Base-by-base conservation (phyloP, 768 basidiomycete genomes). In the Lentinula sp. region DNA sequence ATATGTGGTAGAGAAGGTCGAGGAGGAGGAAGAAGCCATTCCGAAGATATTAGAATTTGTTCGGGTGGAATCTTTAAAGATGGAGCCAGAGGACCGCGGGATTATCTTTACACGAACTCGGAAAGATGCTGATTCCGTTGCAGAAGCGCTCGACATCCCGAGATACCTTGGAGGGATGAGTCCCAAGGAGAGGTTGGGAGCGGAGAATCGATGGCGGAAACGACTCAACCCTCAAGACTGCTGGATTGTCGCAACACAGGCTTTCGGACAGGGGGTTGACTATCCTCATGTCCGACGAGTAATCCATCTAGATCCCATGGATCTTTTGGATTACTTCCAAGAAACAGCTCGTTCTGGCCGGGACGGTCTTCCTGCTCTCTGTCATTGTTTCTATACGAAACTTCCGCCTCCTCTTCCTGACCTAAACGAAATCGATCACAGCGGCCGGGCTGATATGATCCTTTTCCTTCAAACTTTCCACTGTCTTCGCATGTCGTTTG, bases 181-280 rank as follows among this genome's bases (percentile, higher is more conserved):
- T 1, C 1, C 6, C 36, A 4, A 20, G 8, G 35, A 35, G 15
- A 10, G 46, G 28, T 2, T 0, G 32, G 33, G 2, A 7, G 33
- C 37, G 12, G 33, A n/a, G 5, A 6, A 13, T 3, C 8, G 23
- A n/a, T 60, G 58, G 58, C 28, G 28, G 0, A 13, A 51, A 10
- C 48, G 58, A 3, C 0, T 6, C 4, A 4, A n/a, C 1, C 32
- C 46, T n/a, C 4, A 32, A 5, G 41, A 43, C 12, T 5, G 6
- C 15, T 60, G 58, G 58, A 60, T 60, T 7, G 58, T 42, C 2
- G 58, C 58, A 1, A 60, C 58, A 1, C 10, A 49, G 16, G 58
- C 58, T 12, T 52, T 60, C 39, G 58, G 58, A 42, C 58, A 60
- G 36, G 58, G 58, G 1, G 50, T 60, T 0, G 58, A 60, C 20